Evolutionary conservation across 345 rosid genomes (phyloP).

Genomic region (Citrus inodora): DNA sequence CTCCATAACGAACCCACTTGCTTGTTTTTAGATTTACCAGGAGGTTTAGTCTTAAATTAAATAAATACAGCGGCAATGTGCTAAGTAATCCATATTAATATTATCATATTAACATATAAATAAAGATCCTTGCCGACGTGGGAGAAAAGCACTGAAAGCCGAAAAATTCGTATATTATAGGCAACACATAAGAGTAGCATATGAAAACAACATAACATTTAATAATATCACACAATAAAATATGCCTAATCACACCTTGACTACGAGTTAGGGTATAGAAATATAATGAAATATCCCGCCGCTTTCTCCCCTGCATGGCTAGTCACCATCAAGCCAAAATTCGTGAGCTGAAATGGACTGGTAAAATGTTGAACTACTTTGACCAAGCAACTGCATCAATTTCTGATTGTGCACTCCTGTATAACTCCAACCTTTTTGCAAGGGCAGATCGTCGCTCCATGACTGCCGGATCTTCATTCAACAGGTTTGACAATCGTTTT

Average conservation of each 20-base stretch:
- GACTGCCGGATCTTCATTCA: slow-evolving; percentile 96
- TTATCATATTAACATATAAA: no score
- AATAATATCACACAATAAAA: slow-evolving; percentile 5
- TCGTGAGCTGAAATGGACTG: background rate
- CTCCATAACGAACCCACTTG: no score
- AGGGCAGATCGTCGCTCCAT: slow-evolving; percentile 91
- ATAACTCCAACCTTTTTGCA: slow-evolving; percentile 84
- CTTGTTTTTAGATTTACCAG: no score
- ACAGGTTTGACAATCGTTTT: slow-evolving; percentile 70
- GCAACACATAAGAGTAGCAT: background rate
- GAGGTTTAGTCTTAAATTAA: no score
- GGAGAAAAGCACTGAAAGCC: no score
- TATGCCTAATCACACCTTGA: slow-evolving; percentile 8
- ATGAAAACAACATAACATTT: slow-evolving; percentile 1
- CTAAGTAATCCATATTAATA: no score
- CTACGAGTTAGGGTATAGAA: slow-evolving; percentile 1
- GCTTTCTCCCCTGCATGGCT: background rate
- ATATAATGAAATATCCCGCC: background rate
- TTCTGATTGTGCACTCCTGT: slow-evolving; percentile 88
- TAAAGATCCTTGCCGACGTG: no score
- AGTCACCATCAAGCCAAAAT: background rate
- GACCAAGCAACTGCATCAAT: slow-evolving; percentile 96
- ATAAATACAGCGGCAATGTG: no score
- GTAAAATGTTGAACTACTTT: slow-evolving; percentile 38
- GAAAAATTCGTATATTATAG: slow-evolving; percentile 3